These are phyloP conservation scores for Aureobasidium mangrovei DNA, from an alignment of 2,329 filamentous ascomycete genomes.

Conservation along the genomic window DNA sequence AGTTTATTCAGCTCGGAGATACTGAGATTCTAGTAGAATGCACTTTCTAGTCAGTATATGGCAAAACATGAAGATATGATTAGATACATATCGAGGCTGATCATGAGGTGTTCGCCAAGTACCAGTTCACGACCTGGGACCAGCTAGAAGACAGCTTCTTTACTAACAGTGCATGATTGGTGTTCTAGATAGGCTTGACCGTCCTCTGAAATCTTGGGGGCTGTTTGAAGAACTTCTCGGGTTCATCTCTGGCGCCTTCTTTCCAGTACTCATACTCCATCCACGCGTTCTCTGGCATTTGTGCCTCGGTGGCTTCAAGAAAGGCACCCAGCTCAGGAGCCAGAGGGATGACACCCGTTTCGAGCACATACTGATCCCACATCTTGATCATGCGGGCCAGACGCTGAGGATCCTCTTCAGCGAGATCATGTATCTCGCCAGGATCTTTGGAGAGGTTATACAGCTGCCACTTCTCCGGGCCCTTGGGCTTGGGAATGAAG, in stretches of 20 bases:
- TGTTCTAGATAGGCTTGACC: slow-evolving; percentile 17
- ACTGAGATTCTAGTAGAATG: too few relatives aligned
- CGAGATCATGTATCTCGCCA: slow-evolving; percentile 37
- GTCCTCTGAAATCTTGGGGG: slow-evolving; percentile 25
- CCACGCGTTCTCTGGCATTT: slow-evolving; percentile 58
- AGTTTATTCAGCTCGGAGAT: too few relatives aligned
- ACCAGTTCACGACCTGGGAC: too few relatives aligned
- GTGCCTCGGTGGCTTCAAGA: slow-evolving; percentile 52
- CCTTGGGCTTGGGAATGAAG: slow-evolving; percentile 49
- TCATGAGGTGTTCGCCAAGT: too few relatives aligned
- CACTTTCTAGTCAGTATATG: too few relatives aligned
- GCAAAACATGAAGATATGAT: too few relatives aligned
- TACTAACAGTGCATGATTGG: too few relatives aligned
- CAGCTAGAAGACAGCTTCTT: too few relatives aligned
- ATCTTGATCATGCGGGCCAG: slow-evolving; percentile 42
- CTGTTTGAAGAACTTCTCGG: slow-evolving; percentile 27
- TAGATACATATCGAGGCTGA: too few relatives aligned
- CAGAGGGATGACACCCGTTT: slow-evolving; percentile 52
- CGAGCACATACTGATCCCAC: slow-evolving; percentile 51
- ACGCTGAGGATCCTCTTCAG: slow-evolving; percentile 32
- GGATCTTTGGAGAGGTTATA: slow-evolving; percentile 46
- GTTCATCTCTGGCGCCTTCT: slow-evolving; percentile 37
- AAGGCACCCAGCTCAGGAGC: slow-evolving; percentile 50
- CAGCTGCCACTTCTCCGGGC: slow-evolving; percentile 49
- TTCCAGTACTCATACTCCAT: slow-evolving; percentile 60